Base-by-base conservation (phyloP, 2,329 filamentous ascomycete species). In the Gremmenia infestans region DNA sequence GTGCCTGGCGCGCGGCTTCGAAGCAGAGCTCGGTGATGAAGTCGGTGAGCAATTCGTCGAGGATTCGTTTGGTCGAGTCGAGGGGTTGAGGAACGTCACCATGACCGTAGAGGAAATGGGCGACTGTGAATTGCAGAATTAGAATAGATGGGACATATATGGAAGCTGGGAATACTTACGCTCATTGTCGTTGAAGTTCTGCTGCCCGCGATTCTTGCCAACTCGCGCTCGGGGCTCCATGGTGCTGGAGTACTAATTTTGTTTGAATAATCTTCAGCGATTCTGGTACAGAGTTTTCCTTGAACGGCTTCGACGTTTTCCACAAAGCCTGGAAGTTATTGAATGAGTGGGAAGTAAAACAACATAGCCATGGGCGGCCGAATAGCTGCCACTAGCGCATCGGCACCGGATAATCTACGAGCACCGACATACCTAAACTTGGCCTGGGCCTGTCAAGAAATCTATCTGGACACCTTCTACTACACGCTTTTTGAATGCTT, bases 31-130 rank as follows among this genome's bases (percentile, higher is more conserved):
- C 91, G 70, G 96, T 91, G 71, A 97, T 90, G 78, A 96, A 97
- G 76, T 97, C 94, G 60, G 92, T 96, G 59, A 96, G 84, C 65
- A 97, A 93, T 75, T 97, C 92, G 77, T 97, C 94, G 50, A 97
- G 86, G 51, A 93, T 83, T 59, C 88, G 86, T 58, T 96, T 81
- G 9, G 92, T 97, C 70, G 91, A 85, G 17, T 89, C 86, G 25
- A 97, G 85, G 0, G 91, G 89, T 54, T 87, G 80, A 56, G 81
- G 78, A 55, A 87, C 83, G 73, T 95, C 91, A 70, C 91, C 91
- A 70, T 89, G 88, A 57, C 87, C 88, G 72, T 85, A 89, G 69
- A 94, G 86, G 57, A 93, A 82, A 64, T 86, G 81, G 62, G 83
- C 79, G 52, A 92, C 88, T 89, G 70, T 12, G 54, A 22, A 43